phyloP scores from a whole-genome alignment of 352 stramenopile genomes.

The Elongisporangium undulatum region DNA sequence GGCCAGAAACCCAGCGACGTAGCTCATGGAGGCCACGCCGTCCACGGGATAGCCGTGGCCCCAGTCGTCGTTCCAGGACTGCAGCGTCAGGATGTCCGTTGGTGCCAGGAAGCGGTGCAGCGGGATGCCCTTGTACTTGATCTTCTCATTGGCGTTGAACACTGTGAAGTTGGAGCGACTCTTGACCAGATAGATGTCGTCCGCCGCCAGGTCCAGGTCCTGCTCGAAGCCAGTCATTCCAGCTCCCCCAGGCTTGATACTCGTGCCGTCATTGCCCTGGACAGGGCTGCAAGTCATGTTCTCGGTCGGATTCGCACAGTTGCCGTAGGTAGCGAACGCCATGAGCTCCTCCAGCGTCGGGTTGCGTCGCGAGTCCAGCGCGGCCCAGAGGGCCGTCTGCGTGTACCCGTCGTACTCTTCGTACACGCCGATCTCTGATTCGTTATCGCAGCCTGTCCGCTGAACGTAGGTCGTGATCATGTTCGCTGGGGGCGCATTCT shows the following conservation, averaged over 20 bases:
- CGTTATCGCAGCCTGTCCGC: slow-evolving; percentile 31
- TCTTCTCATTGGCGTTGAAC: slow-evolving; percentile 19
- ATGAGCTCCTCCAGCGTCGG: slow-evolving; percentile 30
- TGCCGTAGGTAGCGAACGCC: slow-evolving; percentile 28
- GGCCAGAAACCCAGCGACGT: slow-evolving; percentile 28
- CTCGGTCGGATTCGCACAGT: slow-evolving; percentile 21
- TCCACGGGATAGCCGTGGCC: slow-evolving; percentile 29
- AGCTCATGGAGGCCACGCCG: slow-evolving; percentile 29
- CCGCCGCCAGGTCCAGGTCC: slow-evolving; percentile 4
- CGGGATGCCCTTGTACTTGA: slow-evolving; percentile 24
- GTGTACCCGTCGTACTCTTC: slow-evolving; percentile 30
- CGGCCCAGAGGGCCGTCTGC: slow-evolving; percentile 24
- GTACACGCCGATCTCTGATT: slow-evolving; percentile 26
- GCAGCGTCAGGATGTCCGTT: slow-evolving; percentile 13
- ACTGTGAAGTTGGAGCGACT: slow-evolving; percentile 34
- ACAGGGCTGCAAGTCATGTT: slow-evolving; percentile 33
- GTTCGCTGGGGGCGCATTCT: slow-evolving; percentile 8
- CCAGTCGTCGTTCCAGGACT: slow-evolving; percentile 8
- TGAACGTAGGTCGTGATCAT: slow-evolving; percentile 24
- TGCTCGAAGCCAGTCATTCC: slow-evolving; percentile 21
- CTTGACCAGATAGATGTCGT: slow-evolving; percentile 20
- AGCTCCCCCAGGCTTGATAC: slow-evolving; percentile 13
- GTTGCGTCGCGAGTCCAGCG: slow-evolving; percentile 26
- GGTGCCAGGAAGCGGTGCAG: slow-evolving; percentile 25
- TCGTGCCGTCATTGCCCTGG: slow-evolving; percentile 18